Conservation (phyloP, 768 basidiomycete species). For the Candolleomyces efflorescens region DNA sequence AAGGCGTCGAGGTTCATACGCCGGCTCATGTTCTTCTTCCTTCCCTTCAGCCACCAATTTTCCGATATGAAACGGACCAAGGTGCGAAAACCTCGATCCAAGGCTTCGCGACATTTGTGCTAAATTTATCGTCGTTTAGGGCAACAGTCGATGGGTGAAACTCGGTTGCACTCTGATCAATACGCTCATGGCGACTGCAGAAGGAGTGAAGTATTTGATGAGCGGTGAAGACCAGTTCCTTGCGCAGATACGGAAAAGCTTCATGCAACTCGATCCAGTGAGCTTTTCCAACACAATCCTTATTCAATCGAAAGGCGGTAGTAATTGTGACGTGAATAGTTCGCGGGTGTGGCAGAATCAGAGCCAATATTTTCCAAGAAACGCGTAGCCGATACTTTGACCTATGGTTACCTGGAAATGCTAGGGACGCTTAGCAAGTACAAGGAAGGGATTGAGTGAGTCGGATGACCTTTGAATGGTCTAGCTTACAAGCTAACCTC, state of each 20-base stretch:
- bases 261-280: constrained; percentile 92
- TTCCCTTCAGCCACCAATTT: constrained; percentile 86
- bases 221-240: constrained; percentile 78
- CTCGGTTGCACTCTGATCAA: constrained; percentile 80
- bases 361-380: constrained; percentile 85
- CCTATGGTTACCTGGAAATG: constrained; percentile 94
- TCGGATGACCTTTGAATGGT: constrained; percentile 1
- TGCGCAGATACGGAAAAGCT: constrained; percentile 76
- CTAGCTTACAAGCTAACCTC: not conserved
- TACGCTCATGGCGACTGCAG: constrained; percentile 77
- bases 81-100: constrained; percentile 29
- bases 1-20: constrained; percentile 85
- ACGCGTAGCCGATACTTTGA: constrained; percentile 76
- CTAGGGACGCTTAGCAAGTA: constrained; percentile 87
- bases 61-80: constrained; percentile 73
- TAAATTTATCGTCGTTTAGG: constrained; percentile 36
- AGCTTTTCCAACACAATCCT: constrained; percentile 19
- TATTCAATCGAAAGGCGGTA: not conserved
- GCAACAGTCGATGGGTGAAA: constrained; percentile 79
- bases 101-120: not conserved
- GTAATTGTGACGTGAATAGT: constrained; percentile 33
- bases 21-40: constrained; percentile 90
- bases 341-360: constrained; percentile 65
- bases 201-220: constrained; percentile 78
- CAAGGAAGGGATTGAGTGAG: constrained; percentile 86